These are phyloP conservation scores for Pythium folliculosum DNA, from an alignment of 352 stramenopile species.

Conservation along the genomic window DNA sequence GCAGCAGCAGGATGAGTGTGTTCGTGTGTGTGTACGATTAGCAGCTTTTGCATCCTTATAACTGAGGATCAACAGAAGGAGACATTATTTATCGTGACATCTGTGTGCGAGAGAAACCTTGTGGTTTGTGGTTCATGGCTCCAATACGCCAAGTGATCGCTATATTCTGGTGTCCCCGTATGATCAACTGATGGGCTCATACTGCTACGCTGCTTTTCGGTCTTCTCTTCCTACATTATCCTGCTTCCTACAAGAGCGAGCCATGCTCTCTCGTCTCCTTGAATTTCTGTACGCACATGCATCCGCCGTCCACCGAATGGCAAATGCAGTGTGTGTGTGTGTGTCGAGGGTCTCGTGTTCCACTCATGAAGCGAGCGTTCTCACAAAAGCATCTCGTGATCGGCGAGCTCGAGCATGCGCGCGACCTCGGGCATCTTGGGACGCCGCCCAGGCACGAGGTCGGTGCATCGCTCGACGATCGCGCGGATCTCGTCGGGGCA, in stretches of 20 bases:
- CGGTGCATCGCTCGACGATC: conserved; percentile 24
- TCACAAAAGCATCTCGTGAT: conserved; percentile 25
- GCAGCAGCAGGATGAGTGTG: neutral
- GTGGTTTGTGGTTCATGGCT: too few species aligned
- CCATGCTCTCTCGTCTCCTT: neutral
- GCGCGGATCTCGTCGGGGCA: conserved; percentile 26
- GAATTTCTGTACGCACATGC: neutral
- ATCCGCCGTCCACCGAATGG: neutral
- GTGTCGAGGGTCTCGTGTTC: neutral
- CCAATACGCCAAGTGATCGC: neutral
- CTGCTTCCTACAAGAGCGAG: neutral
- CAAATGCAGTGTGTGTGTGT: neutral
- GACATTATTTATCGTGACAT: neutral
- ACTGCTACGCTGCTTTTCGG: conserved; percentile 3
- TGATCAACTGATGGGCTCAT: conserved; percentile 2
- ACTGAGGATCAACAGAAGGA: neutral
- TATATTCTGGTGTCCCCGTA: neutral
- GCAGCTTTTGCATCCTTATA: conserved; percentile 9
- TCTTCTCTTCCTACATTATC: conserved; percentile 10
- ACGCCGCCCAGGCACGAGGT: conserved; percentile 17
- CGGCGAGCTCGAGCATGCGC: conserved; percentile 26
- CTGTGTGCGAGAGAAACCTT: neutral
- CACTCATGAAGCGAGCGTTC: neutral
- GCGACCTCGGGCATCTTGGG: conserved; percentile 31
- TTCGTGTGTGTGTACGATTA: conserved; percentile 13